These are phyloP conservation scores for Plasmopara halstedii DNA, from an alignment of 352 stramenopile species.

Conservation along the genomic window DNA sequence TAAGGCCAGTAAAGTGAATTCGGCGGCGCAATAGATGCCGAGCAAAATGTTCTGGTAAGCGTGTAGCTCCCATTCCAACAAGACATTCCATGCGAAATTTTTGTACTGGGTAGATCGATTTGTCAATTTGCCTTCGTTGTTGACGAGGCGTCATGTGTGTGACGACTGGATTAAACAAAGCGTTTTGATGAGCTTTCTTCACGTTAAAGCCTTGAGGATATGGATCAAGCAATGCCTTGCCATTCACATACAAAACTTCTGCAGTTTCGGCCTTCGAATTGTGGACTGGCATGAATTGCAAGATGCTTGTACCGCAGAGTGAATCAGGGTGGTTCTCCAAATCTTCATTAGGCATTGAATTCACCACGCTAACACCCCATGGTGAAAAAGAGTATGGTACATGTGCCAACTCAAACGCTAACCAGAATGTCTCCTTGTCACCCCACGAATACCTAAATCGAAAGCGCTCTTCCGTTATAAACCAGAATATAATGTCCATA, in stretches of 20 bases:
- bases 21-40: constrained; percentile 30
- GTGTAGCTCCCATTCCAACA: constrained; percentile 34
- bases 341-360: constrained; percentile 11
- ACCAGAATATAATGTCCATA: constrained; percentile 18
- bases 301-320: constrained; percentile 16
- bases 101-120: constrained; percentile 11
- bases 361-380: constrained; percentile 14
- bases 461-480: constrained; percentile 17
- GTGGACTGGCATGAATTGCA: constrained; percentile 16
- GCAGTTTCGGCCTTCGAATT: constrained; percentile 8
- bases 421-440: constrained; percentile 20
- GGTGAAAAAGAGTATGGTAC: constrained; percentile 16
- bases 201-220: constrained; percentile 11
- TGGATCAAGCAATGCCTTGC: constrained; percentile 13
- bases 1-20: constrained; percentile 31
- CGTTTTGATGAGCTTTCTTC: constrained; percentile 19
- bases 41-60: constrained; percentile 29
- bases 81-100: constrained; percentile 36
- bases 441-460: constrained; percentile 18
- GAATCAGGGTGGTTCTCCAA: constrained; percentile 14
- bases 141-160: constrained; percentile 17
- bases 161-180: constrained; percentile 11
- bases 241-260: constrained; percentile 19
- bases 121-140: constrained; percentile 10
- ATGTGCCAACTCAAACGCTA: constrained; percentile 15